Evolutionary conservation across 768 basidiomycete genomes (phyloP), one percentile per base, ranked within the genome.

Genomic region (Xanthoconium purpureum): DNA sequence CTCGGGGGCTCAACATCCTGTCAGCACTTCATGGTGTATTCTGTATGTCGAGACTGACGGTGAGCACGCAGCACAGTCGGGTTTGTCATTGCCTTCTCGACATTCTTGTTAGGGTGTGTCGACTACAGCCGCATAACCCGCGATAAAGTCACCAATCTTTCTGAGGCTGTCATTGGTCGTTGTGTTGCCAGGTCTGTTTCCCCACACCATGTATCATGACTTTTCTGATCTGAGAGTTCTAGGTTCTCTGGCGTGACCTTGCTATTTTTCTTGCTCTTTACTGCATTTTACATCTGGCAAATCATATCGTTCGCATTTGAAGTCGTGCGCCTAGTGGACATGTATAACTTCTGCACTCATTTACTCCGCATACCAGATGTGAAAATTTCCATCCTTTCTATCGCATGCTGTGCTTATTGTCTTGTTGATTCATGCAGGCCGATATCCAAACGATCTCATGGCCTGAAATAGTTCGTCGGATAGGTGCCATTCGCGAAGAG

Each of bases 401-500:
- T 42, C 39, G 35, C 53, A 10, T 29, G 12, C 14, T 17, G 28
- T 30, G 37, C 62, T 70, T 14, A 71, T 57, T 17, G n/a, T 33
- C 14, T 46, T 37, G 12, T 55, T 52, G 52, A n/a, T 37, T n/a
- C 13, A 28, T 42, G n/a, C 69, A 98, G 96, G 89, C 85, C 48
- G 97, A 99, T 71, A 95, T 99, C 44, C 93, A 94, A 74, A 98
- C 97, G 1, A 94, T 98, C 39, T 88, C 95, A 0, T 99, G 97
- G 97, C 86, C 91, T 0, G 91, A 94, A 66, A 82, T 99, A 39
- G 97, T 99, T 50, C 82, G 89, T 17, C 84, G 94, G 35, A 94
- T 99, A 55, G 86, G 85, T 13, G 78, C 86, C 6, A 95, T 99
- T 50, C 85, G 95, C 20, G 89, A 97, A 68, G 86, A 93, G 51